phyloP scores from a whole-genome alignment of 345 rosid species.

The Sisymbrium irio region DNA sequence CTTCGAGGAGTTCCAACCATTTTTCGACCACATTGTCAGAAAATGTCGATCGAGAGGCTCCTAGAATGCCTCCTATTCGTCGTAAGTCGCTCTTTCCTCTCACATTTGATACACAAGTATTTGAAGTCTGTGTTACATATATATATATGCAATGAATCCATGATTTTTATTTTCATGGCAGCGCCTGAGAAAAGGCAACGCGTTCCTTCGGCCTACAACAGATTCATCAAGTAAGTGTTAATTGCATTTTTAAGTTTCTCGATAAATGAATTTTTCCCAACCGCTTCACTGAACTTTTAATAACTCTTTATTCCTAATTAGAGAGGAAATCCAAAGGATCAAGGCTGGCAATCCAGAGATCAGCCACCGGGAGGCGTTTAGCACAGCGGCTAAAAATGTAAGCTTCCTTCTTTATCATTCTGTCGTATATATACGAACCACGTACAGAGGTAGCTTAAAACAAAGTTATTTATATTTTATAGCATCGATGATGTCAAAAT shows the following conservation, averaged over 20 bases:
- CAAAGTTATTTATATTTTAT: not conserved
- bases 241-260: not conserved
- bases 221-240: slow-evolving; percentile 81
- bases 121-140: not conserved
- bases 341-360: slow-evolving; percentile 93
- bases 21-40: slow-evolving; percentile 36
- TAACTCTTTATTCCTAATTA: slow-evolving; percentile 24
- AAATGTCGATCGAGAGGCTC: slow-evolving; percentile 52
- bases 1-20: slow-evolving; percentile 46
- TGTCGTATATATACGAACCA: not conserved
- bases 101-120: not conserved
- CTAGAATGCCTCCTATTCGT: slow-evolving; percentile 74
- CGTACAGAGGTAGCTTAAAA: too few relatives aligned
- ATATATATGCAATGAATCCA: not conserved
- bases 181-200: slow-evolving; percentile 99
- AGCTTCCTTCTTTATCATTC: slow-evolving; percentile 28
- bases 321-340: slow-evolving; percentile 98
- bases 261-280: not conserved
- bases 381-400: slow-evolving; percentile 98
- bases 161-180: slow-evolving; percentile 31
- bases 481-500: slow-evolving; percentile 5
- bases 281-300: not conserved
- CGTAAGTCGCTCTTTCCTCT: slow-evolving; percentile 48
- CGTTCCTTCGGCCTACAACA: slow-evolving; percentile 96
- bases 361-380: slow-evolving; percentile 96